phyloP scores from a whole-genome alignment of 805 yeast genomes.

The Sugiyamaella boreocaroliniensis region DNA sequence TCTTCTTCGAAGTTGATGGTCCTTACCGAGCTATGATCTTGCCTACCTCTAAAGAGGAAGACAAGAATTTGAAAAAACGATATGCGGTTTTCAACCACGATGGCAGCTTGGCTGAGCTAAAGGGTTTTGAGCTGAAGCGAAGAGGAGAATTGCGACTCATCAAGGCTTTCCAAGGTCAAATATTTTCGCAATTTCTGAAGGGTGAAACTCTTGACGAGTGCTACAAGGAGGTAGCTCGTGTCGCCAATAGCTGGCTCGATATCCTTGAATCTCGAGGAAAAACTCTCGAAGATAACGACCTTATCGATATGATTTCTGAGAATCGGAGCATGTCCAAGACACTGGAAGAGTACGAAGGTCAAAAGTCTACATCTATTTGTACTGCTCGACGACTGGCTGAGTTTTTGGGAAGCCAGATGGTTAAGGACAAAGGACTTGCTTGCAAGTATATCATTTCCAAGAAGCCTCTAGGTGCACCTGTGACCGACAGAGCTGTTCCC shows the following conservation, averaged over 20 bases:
- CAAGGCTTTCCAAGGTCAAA: constrained; percentile 91
- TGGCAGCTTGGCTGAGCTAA: constrained; percentile 88
- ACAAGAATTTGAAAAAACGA: constrained; percentile 90
- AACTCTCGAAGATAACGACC: constrained; percentile 86
- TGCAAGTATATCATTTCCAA: constrained; percentile 88
- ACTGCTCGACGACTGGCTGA: constrained; percentile 92
- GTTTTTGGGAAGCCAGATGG: constrained; percentile 93
- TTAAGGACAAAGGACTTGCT: constrained; percentile 90
- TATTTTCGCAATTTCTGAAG: constrained; percentile 83
- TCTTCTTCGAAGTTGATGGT: constrained; percentile 97
- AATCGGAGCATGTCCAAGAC: constrained; percentile 93
- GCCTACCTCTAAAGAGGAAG: constrained; percentile 97
- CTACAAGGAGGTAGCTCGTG: constrained; percentile 81
- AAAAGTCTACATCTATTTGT: constrained; percentile 91
- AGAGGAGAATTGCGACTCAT: constrained; percentile 92
- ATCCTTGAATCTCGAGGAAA: constrained; percentile 82
- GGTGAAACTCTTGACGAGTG: constrained; percentile 75
- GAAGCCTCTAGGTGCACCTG: constrained; percentile 78
- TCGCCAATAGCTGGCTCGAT: constrained; percentile 95
- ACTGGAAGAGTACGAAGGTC: constrained; percentile 78
- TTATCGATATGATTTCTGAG: constrained; percentile 91
- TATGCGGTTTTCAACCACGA: constrained; percentile 96
- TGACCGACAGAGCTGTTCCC: constrained; percentile 94
- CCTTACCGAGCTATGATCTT: constrained; percentile 96
- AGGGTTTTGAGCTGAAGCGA: constrained; percentile 94